phyloP scores from a whole-genome alignment of 2,329 filamentous ascomycete genomes.

The Volutella citrinella region DNA sequence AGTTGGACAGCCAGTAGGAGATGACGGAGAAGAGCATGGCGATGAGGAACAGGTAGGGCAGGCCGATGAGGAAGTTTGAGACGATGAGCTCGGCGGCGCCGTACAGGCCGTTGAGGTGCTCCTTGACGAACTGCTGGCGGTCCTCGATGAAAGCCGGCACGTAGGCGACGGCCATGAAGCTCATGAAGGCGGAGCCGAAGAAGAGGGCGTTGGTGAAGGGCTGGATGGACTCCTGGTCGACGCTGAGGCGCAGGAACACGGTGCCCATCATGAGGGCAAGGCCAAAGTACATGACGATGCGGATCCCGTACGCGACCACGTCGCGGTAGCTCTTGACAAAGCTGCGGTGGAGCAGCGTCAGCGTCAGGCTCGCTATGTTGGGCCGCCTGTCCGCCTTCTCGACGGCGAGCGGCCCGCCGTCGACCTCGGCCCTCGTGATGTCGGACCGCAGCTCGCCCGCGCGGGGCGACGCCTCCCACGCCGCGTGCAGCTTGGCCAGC shows the following conservation, averaged over 20 bases:
- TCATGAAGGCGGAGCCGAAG: conserved; percentile 73
- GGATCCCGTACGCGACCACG: conserved; percentile 78
- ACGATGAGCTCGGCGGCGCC: conserved; percentile 69
- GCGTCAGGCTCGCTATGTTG: conserved; percentile 46
- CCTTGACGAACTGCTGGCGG: conserved; percentile 43
- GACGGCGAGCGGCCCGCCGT: conserved; percentile 18
- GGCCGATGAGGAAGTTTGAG: conserved; percentile 77
- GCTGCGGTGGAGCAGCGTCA: conserved; percentile 70
- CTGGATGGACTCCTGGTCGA: conserved; percentile 70
- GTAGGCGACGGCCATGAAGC: conserved; percentile 81
- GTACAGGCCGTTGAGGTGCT: conserved; percentile 78
- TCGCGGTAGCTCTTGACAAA: conserved; percentile 85
- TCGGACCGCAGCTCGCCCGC: conserved; percentile 14
- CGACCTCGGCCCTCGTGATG: conserved; percentile 27
- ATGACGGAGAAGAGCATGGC: conserved; percentile 71
- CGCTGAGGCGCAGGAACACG: conserved; percentile 72
- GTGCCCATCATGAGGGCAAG: conserved; percentile 87
- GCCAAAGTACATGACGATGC: conserved; percentile 73
- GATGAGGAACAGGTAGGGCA: conserved; percentile 80
- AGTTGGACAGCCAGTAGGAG: conserved; percentile 78
- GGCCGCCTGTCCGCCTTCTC: conserved; percentile 34
- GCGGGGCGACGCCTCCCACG: conserved; percentile 25
- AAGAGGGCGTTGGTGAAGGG: conserved; percentile 81
- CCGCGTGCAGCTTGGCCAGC: conserved; percentile 22
- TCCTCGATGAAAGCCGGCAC: conserved; percentile 76